Evolutionary conservation across 2,329 filamentous ascomycete species (phyloP).

Genomic region (Macrophomina phaseolina): DNA sequence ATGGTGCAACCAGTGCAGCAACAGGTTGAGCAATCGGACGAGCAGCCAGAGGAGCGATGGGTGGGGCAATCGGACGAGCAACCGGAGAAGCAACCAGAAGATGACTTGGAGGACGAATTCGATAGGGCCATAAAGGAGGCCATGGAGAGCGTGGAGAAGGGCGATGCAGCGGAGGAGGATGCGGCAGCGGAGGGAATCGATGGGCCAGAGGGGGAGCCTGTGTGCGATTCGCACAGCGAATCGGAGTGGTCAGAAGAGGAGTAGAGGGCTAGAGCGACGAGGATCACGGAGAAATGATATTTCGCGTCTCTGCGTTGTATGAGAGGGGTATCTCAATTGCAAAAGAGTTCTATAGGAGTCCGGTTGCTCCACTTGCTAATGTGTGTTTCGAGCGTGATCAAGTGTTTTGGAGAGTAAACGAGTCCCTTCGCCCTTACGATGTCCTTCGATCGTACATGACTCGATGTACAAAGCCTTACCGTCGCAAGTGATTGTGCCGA

Average conservation of each 20-base stretch:
- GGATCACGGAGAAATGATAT: not conserved
- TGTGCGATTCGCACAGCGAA: not conserved
- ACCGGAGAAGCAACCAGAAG: no score
- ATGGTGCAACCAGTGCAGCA: no score
- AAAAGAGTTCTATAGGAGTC: not conserved
- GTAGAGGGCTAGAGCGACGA: not conserved
- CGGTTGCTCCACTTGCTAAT: not conserved
- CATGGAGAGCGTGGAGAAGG: no score
- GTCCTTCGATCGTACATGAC: conserved; percentile 19
- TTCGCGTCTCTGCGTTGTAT: not conserved
- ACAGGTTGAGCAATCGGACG: no score
- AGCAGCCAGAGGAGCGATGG: no score
- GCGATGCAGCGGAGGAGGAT: no score
- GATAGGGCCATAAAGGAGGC: no score
- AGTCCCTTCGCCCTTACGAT: conserved; percentile 15
- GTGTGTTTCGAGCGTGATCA: not conserved
- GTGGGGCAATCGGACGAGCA: no score
- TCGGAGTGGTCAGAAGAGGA: conserved; percentile 1
- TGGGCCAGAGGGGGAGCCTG: no score
- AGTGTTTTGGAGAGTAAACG: not conserved
- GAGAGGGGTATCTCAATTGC: not conserved
- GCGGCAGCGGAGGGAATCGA: not conserved
- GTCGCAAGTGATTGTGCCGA: conserved; percentile 15
- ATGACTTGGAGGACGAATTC: no score
- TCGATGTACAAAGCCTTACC: conserved; percentile 18